These are phyloP conservation scores for Lobosporangium transversale DNA, from an alignment of 192 early-diverging fungal genomes.

Conservation along the genomic window DNA sequence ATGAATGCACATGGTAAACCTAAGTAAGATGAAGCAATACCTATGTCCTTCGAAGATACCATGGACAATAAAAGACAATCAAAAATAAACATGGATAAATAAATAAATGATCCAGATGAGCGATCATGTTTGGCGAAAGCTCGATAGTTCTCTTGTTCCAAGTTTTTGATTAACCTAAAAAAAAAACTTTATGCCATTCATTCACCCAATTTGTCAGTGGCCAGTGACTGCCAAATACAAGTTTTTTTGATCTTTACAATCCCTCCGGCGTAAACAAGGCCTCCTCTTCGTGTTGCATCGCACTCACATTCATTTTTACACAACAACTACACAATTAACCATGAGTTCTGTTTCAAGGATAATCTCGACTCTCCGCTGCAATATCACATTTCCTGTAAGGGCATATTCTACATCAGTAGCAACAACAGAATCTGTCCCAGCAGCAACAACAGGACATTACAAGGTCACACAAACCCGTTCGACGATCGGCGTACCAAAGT, in stretches of 20 bases:
- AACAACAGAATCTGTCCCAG: conserved; percentile 1
- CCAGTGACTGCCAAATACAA: neutral
- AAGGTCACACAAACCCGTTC: conserved; percentile 50
- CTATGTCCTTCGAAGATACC: neutral
- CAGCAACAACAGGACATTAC: conserved; percentile 28
- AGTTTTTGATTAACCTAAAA: too few species aligned
- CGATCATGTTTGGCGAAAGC: too few species aligned
- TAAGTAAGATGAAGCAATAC: neutral
- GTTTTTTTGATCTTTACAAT: too few species aligned
- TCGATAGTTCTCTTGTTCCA: too few species aligned
- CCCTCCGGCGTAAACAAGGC: too few species aligned
- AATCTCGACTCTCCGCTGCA: conserved; percentile 17
- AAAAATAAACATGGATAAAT: too few species aligned
- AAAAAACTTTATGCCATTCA: too few species aligned
- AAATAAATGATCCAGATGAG: too few species aligned
- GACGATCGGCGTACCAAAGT: conserved; percentile 48
- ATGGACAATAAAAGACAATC: too few species aligned
- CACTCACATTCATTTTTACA: neutral
- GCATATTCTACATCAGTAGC: conserved; percentile 32
- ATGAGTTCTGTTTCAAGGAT: conserved; percentile 46
- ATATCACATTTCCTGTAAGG: conserved; percentile 19
- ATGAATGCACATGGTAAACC: too few species aligned
- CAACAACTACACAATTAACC: conserved; percentile 3
- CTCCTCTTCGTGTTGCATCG: neutral
- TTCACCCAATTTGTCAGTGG: too few species aligned